Evolutionary conservation across 2,329 filamentous ascomycete genomes (phyloP).

Genomic region (Cadophora gregata): DNA sequence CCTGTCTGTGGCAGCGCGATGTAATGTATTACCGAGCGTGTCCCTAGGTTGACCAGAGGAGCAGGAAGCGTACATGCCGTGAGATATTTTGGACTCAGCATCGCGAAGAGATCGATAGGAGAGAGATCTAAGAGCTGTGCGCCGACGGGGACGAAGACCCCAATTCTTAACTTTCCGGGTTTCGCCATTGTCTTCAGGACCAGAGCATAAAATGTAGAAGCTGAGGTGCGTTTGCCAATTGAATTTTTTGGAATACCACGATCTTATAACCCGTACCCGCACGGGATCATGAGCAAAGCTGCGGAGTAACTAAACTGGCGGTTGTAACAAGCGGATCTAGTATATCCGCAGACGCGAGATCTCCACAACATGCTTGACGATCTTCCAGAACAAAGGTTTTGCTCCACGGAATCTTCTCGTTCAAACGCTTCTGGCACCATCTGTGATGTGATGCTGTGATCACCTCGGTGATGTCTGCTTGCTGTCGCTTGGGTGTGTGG

Average conservation of each 20-base stretch:
- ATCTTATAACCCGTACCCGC: not conserved
- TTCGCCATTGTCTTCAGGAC: conserved; percentile 20
- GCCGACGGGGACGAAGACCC: conserved; percentile 56
- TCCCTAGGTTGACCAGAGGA: conserved; percentile 50
- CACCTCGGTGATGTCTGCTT: too few species aligned
- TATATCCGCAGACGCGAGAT: conserved; percentile 13
- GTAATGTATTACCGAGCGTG: conserved; percentile 52
- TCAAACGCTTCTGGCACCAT: not conserved
- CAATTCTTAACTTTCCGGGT: conserved; percentile 49
- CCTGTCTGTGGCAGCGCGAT: conserved; percentile 50
- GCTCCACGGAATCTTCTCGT: not conserved
- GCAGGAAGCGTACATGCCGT: conserved; percentile 46
- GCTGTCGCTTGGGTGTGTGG: too few species aligned
- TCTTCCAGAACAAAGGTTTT: not conserved
- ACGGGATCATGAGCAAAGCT: not conserved
- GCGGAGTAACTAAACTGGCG: not conserved
- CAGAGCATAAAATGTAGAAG: not conserved
- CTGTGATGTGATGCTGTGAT: not conserved
- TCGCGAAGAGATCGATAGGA: conserved; percentile 56
- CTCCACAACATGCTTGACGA: not conserved
- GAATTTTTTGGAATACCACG: not conserved
- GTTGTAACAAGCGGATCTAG: conserved; percentile 7
- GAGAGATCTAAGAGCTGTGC: conserved; percentile 58
- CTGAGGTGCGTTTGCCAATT: not conserved
- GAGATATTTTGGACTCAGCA: conserved; percentile 55